Evolutionary conservation across 768 basidiomycete species (phyloP).

Genomic region (Glaciozyma martinii): DNA sequence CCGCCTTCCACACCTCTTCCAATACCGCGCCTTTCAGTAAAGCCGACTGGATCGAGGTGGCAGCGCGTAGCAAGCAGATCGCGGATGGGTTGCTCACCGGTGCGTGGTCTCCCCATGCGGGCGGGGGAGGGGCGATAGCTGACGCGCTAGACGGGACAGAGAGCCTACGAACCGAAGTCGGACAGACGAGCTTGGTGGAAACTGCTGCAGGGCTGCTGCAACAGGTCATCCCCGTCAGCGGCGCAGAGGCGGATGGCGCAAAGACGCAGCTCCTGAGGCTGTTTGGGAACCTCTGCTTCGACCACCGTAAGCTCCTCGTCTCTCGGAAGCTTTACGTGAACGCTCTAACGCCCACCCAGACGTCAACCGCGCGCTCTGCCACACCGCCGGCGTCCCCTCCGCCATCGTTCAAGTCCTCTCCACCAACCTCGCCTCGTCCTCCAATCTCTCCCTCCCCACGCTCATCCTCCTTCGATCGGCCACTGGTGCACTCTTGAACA

Average conservation of each 20-base stretch:
- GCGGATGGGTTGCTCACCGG: no score
- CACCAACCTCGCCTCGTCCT: background rate
- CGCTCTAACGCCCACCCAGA: constrained; percentile 4
- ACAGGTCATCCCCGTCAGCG: background rate
- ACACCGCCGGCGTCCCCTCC: constrained; percentile 10
- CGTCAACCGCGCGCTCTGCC: constrained; percentile 14
- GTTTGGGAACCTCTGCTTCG: constrained; percentile 27
- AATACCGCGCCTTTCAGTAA: no score
- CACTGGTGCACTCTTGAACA: constrained; percentile 23
- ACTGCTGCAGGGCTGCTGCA: background rate
- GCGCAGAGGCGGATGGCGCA: background rate
- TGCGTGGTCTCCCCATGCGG: no score
- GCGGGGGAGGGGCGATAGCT: no score
- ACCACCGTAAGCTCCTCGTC: constrained; percentile 15
- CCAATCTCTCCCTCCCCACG: background rate
- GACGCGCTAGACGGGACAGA: background rate
- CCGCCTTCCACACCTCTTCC: no score
- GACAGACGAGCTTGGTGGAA: background rate
- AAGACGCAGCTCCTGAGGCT: constrained; percentile 20
- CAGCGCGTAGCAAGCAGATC: no score
- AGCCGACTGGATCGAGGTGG: no score
- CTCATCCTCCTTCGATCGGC: constrained; percentile 15
- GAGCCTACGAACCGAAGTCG: constrained; percentile 1
- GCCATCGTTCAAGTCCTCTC: background rate
- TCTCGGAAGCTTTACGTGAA: no score